Evolutionary conservation across 192 early-diverging fungal genomes (phyloP), one percentile per base, ranked within the genome.

Genomic region (Radiomyces spectabilis): DNA sequence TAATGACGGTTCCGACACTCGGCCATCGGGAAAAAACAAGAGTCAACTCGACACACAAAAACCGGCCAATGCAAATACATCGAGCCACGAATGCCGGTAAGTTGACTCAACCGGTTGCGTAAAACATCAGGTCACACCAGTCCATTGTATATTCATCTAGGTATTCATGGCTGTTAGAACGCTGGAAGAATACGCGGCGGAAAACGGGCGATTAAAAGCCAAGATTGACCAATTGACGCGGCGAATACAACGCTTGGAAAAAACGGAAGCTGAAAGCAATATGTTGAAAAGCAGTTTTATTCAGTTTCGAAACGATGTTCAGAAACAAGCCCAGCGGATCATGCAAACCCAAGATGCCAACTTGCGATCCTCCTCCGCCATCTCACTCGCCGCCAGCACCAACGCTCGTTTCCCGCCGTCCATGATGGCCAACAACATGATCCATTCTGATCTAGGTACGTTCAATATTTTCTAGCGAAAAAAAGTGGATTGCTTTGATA

Each of bases 251-350:
- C 9, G 66, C 15, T 67, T 79, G 52, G 83, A 87, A 59, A 80
- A 74, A 78, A 73, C 82, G 8, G 65, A 72, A 1, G 69, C 78
- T 42, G 82, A 87, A 49, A 81, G 76, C 57, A 78, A 68, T 16
- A 63, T 85, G 61, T 62, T 85, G 29, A 71, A 71, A 50, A 76
- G 69, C 47, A 79, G 74, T 30, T 83, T 87, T 52, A 54, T 84
- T 21, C 85, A 87, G 58, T 83, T 87, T 44, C 69, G 74, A 42
- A 79, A 85, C 38, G 79, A 85, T 72, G 59, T 81, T 0, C 77
- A 81, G 34, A 69, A 68, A 53, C 75, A 80, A 50, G 78, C 71
- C 4, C 67, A 76, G 21, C 70, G 68, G 5, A 72, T 77, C 9
- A 69, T 61, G 47, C 76, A 65, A 61, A 73, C 61, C 7, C 68